A percentile compares a stretch with the other conserved stretches of the same genome.
Evolutionary conservation across 1,284 basidiomycete species (phyloP).

Genomic region (Paramarasmius palmivorus): DNA sequence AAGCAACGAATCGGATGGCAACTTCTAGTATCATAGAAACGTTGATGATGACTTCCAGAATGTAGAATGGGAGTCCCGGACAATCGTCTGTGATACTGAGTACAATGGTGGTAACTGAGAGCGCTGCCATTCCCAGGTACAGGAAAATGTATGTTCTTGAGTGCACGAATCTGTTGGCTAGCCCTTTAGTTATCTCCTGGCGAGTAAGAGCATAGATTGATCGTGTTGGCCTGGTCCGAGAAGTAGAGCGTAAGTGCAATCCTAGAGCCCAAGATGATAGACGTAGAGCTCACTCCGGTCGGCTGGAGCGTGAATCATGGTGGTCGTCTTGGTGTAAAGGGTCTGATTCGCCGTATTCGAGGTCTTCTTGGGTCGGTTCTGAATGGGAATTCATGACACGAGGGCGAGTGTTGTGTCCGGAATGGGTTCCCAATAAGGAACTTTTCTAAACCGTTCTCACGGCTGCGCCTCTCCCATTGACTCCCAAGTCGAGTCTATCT

Average conservation of each 20-base stretch:
- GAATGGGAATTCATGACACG: slow-evolving; percentile 9
- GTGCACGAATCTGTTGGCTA: slow-evolving; percentile 86
- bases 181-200: slow-evolving; percentile 74
- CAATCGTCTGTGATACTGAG: slow-evolving; percentile 81
- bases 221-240: slow-evolving; percentile 53
- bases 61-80: slow-evolving; percentile 81
- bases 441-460: neutral
- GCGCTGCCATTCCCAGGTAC: slow-evolving; percentile 87
- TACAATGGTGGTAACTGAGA: slow-evolving; percentile 90
- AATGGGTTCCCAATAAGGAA: neutral
- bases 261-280: neutral
- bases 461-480: neutral
- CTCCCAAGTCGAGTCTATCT: neutral
- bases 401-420: neutral
- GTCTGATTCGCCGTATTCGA: slow-evolving; percentile 29
- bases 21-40: slow-evolving; percentile 92
- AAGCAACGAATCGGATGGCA: slow-evolving; percentile 82
- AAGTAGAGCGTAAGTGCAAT: slow-evolving; percentile 16
- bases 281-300: slow-evolving; percentile 26
- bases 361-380: slow-evolving; percentile 20
- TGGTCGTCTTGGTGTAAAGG: slow-evolving; percentile 30
- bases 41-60: slow-evolving; percentile 91
- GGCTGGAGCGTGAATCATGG: slow-evolving; percentile 22
- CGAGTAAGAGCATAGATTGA: slow-evolving; percentile 82
- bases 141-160: slow-evolving; percentile 80